Evolutionary conservation across 2,329 filamentous ascomycete species (phyloP).

Genomic region (Cladosporium sp.): DNA sequence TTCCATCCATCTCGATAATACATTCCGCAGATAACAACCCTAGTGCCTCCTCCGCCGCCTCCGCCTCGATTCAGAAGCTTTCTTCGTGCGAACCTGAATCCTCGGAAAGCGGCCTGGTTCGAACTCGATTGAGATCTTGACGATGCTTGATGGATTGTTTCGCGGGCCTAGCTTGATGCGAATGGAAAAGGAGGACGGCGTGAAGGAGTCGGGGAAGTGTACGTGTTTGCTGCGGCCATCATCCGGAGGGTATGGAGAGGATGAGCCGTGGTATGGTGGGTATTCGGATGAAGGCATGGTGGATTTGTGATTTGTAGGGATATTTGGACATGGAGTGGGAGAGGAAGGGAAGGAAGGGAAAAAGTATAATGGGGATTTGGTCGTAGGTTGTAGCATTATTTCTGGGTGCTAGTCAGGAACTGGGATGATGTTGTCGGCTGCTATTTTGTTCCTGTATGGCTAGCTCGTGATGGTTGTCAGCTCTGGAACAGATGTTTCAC

Average conservation of each 20-base stretch:
- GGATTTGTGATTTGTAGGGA: neutral
- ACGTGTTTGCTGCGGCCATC: constrained; percentile 19
- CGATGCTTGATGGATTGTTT: constrained; percentile 28
- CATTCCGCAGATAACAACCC: too few species aligned
- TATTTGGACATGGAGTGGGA: neutral
- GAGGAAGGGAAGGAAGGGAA: neutral
- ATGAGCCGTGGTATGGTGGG: constrained; percentile 5
- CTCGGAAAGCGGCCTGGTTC: constrained; percentile 30
- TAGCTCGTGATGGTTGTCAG: constrained; percentile 12
- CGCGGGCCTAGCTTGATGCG: constrained; percentile 31
- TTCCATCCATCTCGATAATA: neutral
- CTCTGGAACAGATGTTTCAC: constrained; percentile 16
- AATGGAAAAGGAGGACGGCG: constrained; percentile 29
- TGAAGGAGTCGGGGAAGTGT: constrained; percentile 31
- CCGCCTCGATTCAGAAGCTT: constrained; percentile 22
- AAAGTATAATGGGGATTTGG: neutral
- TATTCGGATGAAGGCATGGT: constrained; percentile 16
- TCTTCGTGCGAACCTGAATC: constrained; percentile 32
- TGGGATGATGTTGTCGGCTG: constrained; percentile 12
- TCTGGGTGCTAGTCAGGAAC: constrained; percentile 5
- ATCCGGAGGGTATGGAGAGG: neutral
- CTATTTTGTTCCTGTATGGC: neutral
- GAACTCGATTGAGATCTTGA: constrained; percentile 35
- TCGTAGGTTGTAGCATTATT: neutral
- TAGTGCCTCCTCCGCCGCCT: constrained; percentile 19